phyloP scores from a whole-genome alignment of 768 basidiomycete genomes.

The Boletus barrowsii region DNA sequence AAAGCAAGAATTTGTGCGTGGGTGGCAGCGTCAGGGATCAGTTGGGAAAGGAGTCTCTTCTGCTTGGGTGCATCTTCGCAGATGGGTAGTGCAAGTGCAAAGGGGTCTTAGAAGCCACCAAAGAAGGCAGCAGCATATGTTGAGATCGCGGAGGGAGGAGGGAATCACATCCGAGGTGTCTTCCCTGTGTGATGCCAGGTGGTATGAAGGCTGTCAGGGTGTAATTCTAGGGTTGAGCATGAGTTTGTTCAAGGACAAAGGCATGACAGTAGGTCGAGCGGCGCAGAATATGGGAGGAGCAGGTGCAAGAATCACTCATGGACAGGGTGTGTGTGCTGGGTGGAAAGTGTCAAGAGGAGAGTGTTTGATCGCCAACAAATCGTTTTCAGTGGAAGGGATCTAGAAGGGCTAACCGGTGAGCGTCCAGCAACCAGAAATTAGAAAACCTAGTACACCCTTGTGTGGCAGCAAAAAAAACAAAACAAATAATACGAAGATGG shows the following conservation, averaged over 20 bases:
- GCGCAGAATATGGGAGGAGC: slow-evolving; percentile 39
- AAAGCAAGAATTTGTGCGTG: slow-evolving; percentile 60
- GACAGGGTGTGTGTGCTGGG: slow-evolving; percentile 32
- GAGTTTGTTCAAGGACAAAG: slow-evolving; percentile 64
- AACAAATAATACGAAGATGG: too few species aligned
- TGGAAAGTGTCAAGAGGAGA: slow-evolving; percentile 32
- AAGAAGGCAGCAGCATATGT: slow-evolving; percentile 76
- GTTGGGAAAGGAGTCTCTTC: slow-evolving; percentile 51
- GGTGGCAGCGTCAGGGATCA: slow-evolving; percentile 57
- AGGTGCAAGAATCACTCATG: slow-evolving; percentile 37
- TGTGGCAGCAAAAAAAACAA: too few species aligned
- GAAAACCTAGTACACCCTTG: too few species aligned
- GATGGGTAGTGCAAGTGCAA: slow-evolving; percentile 27
- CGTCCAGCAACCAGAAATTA: too few species aligned
- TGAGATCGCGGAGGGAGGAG: slow-evolving; percentile 59
- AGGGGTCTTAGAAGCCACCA: slow-evolving; percentile 53
- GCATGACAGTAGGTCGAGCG: slow-evolving; percentile 71
- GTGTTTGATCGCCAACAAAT: slow-evolving; percentile 27
- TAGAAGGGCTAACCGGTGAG: too few species aligned
- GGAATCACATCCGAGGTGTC: slow-evolving; percentile 79
- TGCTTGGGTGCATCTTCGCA: slow-evolving; percentile 39
- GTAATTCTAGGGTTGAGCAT: slow-evolving; percentile 36
- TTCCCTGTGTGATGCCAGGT: slow-evolving; percentile 44
- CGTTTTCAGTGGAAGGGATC: too few species aligned
- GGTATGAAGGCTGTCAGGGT: slow-evolving; percentile 73